These are phyloP conservation scores for Corynascus novoguineensis DNA, from an alignment of 495 filamentous ascomycete species.

Conservation along the genomic window DNA sequence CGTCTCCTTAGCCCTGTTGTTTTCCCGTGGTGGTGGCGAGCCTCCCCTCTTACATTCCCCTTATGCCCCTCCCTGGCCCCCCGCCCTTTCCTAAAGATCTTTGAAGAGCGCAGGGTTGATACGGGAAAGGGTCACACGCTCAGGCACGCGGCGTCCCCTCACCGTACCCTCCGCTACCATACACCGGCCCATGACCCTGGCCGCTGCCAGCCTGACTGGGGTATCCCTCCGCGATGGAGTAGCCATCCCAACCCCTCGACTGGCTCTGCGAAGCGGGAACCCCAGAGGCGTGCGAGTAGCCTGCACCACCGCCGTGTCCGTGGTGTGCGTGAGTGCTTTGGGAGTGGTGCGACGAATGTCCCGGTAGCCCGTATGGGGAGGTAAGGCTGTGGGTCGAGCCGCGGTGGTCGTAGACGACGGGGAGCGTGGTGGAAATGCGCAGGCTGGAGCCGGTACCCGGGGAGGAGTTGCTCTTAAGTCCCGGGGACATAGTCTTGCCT, in stretches of 20 bases:
- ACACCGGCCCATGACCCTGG: slow-evolving; percentile 36
- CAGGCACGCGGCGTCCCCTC: slow-evolving; percentile 39
- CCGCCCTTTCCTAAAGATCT: neutral
- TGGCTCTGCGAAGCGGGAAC: slow-evolving; percentile 26
- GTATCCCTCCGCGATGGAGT: slow-evolving; percentile 35
- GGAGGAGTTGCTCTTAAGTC: slow-evolving; percentile 32
- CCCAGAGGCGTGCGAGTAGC: slow-evolving; percentile 23
- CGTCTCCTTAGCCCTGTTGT: too few relatives aligned
- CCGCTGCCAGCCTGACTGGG: slow-evolving; percentile 30
- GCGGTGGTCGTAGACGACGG: slow-evolving; percentile 30
- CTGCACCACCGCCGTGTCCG: slow-evolving; percentile 16
- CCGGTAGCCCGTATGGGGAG: slow-evolving; percentile 25
- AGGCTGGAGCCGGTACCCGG: slow-evolving; percentile 21
- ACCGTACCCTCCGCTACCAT: slow-evolving; percentile 37
- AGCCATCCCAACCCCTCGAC: slow-evolving; percentile 33
- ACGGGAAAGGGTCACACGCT: neutral
- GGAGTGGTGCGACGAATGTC: slow-evolving; percentile 25
- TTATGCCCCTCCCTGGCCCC: neutral
- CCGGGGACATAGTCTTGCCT: slow-evolving; percentile 35
- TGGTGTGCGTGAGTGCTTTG: slow-evolving; percentile 28
- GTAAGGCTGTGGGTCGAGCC: slow-evolving; percentile 23
- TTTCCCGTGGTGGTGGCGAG: too few relatives aligned
- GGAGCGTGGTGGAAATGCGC: slow-evolving; percentile 26
- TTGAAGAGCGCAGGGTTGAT: neutral
- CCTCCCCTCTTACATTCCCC: too few relatives aligned